These are phyloP conservation scores for Corrigiola litoralis DNA, from an alignment of 179 eudicot genomes.

Conservation along the genomic window DNA sequence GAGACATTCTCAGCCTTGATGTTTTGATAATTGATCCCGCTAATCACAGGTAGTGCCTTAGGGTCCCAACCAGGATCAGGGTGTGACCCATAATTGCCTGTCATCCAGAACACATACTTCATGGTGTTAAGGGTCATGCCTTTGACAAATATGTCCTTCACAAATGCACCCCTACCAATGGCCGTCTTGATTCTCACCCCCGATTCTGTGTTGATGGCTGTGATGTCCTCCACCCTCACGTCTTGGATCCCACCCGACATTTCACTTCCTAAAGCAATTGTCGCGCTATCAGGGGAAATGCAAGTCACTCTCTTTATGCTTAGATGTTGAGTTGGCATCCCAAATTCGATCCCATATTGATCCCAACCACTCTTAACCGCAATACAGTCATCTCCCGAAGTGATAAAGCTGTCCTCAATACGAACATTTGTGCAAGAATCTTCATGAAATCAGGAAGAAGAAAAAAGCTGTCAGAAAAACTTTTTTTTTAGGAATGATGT, in stretches of 20 bases:
- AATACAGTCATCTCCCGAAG: conserved; percentile 87
- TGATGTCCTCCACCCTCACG: conserved; percentile 58
- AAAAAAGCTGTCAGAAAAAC: no score
- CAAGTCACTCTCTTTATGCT: conserved; percentile 59
- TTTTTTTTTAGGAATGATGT: no score
- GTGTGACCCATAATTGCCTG: conserved; percentile 72
- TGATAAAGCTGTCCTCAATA: conserved; percentile 60
- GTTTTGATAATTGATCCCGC: conserved; percentile 48
- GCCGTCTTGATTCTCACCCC: conserved; percentile 74
- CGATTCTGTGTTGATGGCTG: conserved; percentile 70
- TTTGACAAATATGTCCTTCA: conserved; percentile 59
- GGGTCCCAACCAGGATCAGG: conserved; percentile 57
- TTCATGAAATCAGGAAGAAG: conserved; percentile 9
- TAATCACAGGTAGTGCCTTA: conserved; percentile 52
- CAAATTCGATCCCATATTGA: conserved; percentile 64
- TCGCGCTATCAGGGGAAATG: conserved; percentile 75
- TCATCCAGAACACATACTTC: conserved; percentile 84
- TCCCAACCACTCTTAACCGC: conserved; percentile 91
- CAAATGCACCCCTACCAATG: conserved; percentile 64
- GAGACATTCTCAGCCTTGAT: conserved; percentile 57
- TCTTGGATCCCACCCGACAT: conserved; percentile 84
- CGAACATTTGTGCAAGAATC: conserved; percentile 79
- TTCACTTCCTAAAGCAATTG: conserved; percentile 83
- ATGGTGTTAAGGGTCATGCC: conserved; percentile 56
- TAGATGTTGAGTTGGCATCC: conserved; percentile 68